Conservation (phyloP, 495 filamentous ascomycete species). For the Cercophora sp. region DNA sequence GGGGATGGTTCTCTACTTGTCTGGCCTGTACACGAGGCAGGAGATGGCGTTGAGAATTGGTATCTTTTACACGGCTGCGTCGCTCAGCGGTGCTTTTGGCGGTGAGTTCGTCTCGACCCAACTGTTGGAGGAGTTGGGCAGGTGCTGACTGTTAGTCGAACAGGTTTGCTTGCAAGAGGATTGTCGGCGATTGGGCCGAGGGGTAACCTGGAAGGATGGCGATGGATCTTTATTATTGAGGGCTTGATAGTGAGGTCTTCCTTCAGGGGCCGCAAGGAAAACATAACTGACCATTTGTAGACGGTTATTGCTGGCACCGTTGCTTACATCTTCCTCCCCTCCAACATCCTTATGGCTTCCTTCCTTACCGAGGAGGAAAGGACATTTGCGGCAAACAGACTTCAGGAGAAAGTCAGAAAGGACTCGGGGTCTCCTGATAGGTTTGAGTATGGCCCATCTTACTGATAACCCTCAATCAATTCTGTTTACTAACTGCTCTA, state of each 20-base stretch:
- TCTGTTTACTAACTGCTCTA: slow-evolving; percentile 7
- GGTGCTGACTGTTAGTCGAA: not conserved
- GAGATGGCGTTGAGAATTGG: slow-evolving; percentile 53
- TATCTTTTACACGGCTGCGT: slow-evolving; percentile 51
- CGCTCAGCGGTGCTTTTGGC: slow-evolving; percentile 54
- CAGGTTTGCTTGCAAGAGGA: slow-evolving; percentile 45
- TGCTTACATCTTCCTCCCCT: slow-evolving; percentile 55
- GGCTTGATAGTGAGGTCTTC: slow-evolving; percentile 40
- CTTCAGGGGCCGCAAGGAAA: not conserved
- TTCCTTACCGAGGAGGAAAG: slow-evolving; percentile 50
- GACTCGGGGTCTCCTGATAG: slow-evolving; percentile 25
- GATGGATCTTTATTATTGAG: slow-evolving; percentile 53
- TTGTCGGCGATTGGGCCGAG: slow-evolving; percentile 36
- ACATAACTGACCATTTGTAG: slow-evolving; percentile 23
- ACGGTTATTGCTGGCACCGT: slow-evolving; percentile 52
- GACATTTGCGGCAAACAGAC: slow-evolving; percentile 34
- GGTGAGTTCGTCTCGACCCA: slow-evolving; percentile 24
- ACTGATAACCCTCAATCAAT: not conserved
- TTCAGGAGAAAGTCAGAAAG: slow-evolving; percentile 28
- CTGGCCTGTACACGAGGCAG: slow-evolving; percentile 41
- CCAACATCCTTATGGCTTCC: slow-evolving; percentile 51
- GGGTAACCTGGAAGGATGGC: slow-evolving; percentile 42
- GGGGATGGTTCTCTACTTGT: slow-evolving; percentile 50
- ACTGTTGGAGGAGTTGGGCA: not conserved
- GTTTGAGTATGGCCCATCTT: slow-evolving; percentile 24